Conservation (phyloP, 768 basidiomycete genomes). For the Hortiboletus campestris region DNA sequence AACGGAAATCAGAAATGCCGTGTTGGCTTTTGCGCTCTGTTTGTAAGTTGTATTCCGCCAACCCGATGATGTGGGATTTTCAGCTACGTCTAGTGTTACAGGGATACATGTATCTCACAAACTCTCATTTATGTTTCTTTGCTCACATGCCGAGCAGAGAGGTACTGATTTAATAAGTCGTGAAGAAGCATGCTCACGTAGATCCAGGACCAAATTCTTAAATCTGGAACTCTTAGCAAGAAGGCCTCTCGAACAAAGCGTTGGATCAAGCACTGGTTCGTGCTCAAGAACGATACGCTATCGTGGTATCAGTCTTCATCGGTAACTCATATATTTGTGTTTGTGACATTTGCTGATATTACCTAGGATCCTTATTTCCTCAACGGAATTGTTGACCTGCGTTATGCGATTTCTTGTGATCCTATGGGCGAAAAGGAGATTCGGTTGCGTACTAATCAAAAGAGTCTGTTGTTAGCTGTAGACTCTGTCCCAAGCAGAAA, state of each 20-base stretch:
- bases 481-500: constrained; percentile 82
- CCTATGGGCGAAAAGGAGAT: constrained; percentile 74
- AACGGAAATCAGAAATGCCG: constrained; percentile 66
- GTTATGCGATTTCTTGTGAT: constrained; percentile 91
- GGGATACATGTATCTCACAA: constrained; percentile 96
- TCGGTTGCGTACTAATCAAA: constrained; percentile 80
- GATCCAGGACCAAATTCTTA: constrained; percentile 81
- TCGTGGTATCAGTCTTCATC: constrained; percentile 97
- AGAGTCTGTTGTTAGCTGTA: constrained; percentile 65
- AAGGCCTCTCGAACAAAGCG: constrained; percentile 86
- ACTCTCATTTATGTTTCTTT: constrained; percentile 93
- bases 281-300: constrained; percentile 91
- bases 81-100: constrained; percentile 66
- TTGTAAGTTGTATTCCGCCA: constrained; percentile 50
- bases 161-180: constrained; percentile 41
- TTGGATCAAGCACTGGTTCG: constrained; percentile 95
- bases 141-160: constrained; percentile 90
- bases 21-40: constrained; percentile 92
- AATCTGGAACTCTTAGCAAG: constrained; percentile 88
- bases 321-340: constrained; percentile 42
- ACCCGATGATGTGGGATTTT: background rate
- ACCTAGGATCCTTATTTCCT: constrained; percentile 94
- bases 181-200: constrained; percentile 9
- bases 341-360: constrained; percentile 4
- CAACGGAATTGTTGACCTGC: constrained; percentile 91